A percentile compares a stretch with the other conserved stretches of the same genome.
Conservation (phyloP, 805 yeast genomes). For the Starmerella floricola region DNA sequence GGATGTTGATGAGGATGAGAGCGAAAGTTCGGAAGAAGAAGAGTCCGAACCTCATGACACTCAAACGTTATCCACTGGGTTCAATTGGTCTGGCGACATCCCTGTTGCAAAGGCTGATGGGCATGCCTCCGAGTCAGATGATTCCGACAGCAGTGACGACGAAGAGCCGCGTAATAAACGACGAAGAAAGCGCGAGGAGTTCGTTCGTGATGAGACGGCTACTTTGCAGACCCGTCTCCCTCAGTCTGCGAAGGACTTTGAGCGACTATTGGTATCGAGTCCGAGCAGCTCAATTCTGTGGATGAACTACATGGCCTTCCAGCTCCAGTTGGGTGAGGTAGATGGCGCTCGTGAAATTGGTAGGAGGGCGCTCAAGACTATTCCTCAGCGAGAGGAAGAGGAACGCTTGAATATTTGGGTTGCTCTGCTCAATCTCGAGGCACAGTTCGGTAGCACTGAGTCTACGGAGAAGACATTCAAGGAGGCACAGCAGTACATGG, state of each 20-base stretch:
- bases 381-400: conserved; percentile 79
- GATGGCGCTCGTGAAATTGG: conserved; percentile 92
- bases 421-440: conserved; percentile 86
- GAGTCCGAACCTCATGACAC: not conserved
- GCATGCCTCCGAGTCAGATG: conserved; percentile 43
- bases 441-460: conserved; percentile 80
- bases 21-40: conserved; percentile 6
- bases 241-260: conserved; percentile 83
- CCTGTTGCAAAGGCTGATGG: conserved; percentile 26
- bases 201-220: conserved; percentile 69
- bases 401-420: conserved; percentile 94
- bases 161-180: conserved; percentile 30
- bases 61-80: conserved; percentile 55
- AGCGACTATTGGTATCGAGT: conserved; percentile 77
- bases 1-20: conserved; percentile 21
- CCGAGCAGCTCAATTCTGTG: conserved; percentile 89
- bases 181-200: conserved; percentile 33
- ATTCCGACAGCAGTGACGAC: conserved; percentile 33
- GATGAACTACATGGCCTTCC: conserved; percentile 99
- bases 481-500: conserved; percentile 85
- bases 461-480: conserved; percentile 68
- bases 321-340: conserved; percentile 81
- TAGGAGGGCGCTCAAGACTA: conserved; percentile 81
- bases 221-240: conserved; percentile 78
- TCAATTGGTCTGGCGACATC: conserved; percentile 91